These are phyloP conservation scores for Diddensiella caesifluorescens DNA, from an alignment of 805 yeast genomes.

Conservation along the genomic window DNA sequence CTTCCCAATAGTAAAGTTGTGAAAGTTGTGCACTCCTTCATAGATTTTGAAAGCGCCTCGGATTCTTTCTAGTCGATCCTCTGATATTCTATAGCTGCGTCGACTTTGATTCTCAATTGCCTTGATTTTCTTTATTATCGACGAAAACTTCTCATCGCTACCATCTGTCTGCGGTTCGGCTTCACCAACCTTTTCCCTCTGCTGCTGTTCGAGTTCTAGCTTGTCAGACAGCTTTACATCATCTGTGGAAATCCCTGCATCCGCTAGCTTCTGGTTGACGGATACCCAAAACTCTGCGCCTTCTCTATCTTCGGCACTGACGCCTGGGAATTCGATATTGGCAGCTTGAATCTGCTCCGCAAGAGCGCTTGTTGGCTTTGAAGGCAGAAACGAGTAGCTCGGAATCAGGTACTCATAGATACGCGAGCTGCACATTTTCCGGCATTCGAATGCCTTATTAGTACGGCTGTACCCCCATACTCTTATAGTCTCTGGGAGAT, in stretches of 20 bases:
- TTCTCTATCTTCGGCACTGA: slow-evolving; percentile 57
- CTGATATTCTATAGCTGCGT: slow-evolving; percentile 50
- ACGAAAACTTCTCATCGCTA: slow-evolving; percentile 37
- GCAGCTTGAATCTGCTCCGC: slow-evolving; percentile 54
- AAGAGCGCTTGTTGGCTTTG: slow-evolving; percentile 70
- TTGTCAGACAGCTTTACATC: slow-evolving; percentile 16
- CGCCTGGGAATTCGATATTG: slow-evolving; percentile 47
- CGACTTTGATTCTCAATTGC: slow-evolving; percentile 47
- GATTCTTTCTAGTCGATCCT: slow-evolving; percentile 56
- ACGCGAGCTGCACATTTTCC: slow-evolving; percentile 94
- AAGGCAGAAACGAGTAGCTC: slow-evolving; percentile 82
- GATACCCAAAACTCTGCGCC: slow-evolving; percentile 69
- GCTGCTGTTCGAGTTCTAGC: slow-evolving; percentile 15
- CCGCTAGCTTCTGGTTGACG: slow-evolving; percentile 37
- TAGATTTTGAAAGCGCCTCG: slow-evolving; percentile 66
- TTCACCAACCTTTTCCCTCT: slow-evolving; percentile 13
- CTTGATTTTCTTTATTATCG: slow-evolving; percentile 14
- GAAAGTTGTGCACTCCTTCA: slow-evolving; percentile 88
- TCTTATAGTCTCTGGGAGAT: slow-evolving; percentile 79
- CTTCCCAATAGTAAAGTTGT: slow-evolving; percentile 81
- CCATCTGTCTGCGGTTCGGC: slow-evolving; percentile 24
- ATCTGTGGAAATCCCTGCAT: slow-evolving; percentile 35
- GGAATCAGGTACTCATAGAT: slow-evolving; percentile 92
- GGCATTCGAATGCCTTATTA: slow-evolving; percentile 87
- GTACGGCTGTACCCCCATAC: slow-evolving; percentile 91